A percentile compares a stretch with the other conserved stretches of the same genome.
Conservation (phyloP, 257 asterid genomes). For the Hygrophila difformis region DNA sequence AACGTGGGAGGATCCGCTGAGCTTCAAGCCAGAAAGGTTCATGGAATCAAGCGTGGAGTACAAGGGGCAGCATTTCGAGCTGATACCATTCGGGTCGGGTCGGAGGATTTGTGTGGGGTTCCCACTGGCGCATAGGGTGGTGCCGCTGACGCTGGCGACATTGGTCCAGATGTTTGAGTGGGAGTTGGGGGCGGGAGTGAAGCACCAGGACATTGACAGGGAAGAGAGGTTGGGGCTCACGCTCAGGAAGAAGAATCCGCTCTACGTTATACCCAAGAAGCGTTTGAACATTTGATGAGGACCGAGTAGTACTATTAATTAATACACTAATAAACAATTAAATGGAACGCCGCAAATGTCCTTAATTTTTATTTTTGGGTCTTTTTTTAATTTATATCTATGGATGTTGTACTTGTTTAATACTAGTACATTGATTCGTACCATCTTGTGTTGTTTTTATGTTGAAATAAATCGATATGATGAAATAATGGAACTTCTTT, state of each 20-base stretch:
- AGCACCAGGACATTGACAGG: constrained; percentile 36
- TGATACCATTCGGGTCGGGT: constrained; percentile 55
- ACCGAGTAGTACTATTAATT: too few relatives aligned
- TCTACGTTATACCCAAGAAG: constrained; percentile 23
- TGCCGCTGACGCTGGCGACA: constrained; percentile 31
- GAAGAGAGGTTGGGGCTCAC: constrained; percentile 52
- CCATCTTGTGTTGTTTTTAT: too few relatives aligned
- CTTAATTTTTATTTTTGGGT: too few relatives aligned
- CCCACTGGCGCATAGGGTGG: constrained; percentile 48
- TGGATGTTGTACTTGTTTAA: too few relatives aligned
- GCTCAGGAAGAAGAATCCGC: constrained; percentile 38
- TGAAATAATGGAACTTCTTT: too few relatives aligned
- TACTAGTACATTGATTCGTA: too few relatives aligned
- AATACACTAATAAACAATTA: too few relatives aligned
- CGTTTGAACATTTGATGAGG: constrained; percentile 25
- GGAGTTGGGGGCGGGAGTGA: constrained; percentile 34
- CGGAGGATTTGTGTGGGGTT: constrained; percentile 52
- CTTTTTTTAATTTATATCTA: too few relatives aligned
- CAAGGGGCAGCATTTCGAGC: constrained; percentile 50
- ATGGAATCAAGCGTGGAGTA: constrained; percentile 31
- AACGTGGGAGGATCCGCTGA: constrained; percentile 39
- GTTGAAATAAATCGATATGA: too few relatives aligned
- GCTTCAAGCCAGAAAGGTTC: constrained; percentile 47
- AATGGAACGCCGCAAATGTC: too few relatives aligned
- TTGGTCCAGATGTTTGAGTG: constrained; percentile 42